Evolutionary conservation across 257 asterid genomes (phyloP).

Genomic region (Voacanga thouarsii): DNA sequence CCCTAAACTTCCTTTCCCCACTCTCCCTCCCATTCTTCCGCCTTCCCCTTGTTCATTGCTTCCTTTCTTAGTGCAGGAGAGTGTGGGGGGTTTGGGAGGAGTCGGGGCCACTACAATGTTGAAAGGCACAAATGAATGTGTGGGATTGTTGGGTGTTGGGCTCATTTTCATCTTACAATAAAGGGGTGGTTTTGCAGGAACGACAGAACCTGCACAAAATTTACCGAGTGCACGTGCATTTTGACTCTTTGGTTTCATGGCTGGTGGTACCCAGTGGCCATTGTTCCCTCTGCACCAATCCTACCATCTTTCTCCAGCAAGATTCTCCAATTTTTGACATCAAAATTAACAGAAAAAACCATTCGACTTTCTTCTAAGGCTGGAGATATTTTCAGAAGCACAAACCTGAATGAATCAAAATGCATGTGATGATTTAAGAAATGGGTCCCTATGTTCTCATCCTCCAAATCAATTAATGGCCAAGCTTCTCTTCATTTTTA

Average conservation of each 20-base stretch:
- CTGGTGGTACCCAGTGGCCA: constrained; percentile 1
- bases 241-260: neutral
- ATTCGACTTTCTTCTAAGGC: neutral
- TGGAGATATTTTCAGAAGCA: too few species aligned
- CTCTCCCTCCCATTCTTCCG: too few species aligned
- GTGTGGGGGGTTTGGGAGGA: too few species aligned
- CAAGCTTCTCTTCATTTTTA: neutral
- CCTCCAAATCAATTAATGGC: neutral
- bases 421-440: neutral
- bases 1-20: too few species aligned
- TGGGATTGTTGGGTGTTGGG: neutral
- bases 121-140: neutral
- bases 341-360: neutral
- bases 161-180: neutral
- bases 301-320: too few species aligned
- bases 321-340: neutral
- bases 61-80: too few species aligned
- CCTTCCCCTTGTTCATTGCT: too few species aligned
- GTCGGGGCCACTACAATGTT: too few species aligned
- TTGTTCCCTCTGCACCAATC: neutral
- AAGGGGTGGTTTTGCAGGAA: neutral
- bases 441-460: neutral
- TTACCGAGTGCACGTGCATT: neutral
- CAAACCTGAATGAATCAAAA: neutral
- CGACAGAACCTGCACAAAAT: neutral